Evolutionary conservation across 2,329 filamentous ascomycete species (phyloP), one percentile per base, ranked within the genome.

Genomic region (Aspergillus sp.): DNA sequence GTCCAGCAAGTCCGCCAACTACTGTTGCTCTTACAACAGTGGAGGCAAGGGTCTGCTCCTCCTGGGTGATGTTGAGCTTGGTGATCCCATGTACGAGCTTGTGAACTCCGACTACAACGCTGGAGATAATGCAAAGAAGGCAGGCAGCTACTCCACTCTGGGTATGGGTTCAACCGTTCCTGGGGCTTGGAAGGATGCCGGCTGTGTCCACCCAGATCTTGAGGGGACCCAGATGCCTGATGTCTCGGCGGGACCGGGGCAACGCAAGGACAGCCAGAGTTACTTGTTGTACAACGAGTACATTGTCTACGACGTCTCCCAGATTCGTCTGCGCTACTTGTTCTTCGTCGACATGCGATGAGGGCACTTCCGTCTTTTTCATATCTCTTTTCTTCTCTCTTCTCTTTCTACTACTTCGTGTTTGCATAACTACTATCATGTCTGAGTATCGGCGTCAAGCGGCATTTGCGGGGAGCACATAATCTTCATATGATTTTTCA

Each of bases 41-140:
- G 85, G 84, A n/a, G 85, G 86, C 22, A 86, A 88, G 23, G 92
- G 88, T 0, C 81, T 97, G 3, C 81, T 96, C 4, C 83, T 97
- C 19, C 87, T 97, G 1, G 96, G 92, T 69, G 92, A 96, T 71
- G 92, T 91, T 4, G 90, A 93, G 76, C 83, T 97, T 3, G 92
- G 93, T 6, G 77, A 88, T 38, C 91, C 92, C 0, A 88, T 94
- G 80, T 84, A 89, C 61, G 82, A 88, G 68, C 82, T 93, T 3
- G 81, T 77, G 0, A 0, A 79, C 13, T 75, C 86, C 1, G 85
- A 85, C 22, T 92, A 86, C 71, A 76, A 80, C 7, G 92, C 92
- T 0, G 89, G 84, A 0, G 82, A 87, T 5, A 81, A 84, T 45
- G 90, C 90, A 0, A 86, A 86, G 64, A 74, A 79, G 2, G 77